Conservation (phyloP, 768 basidiomycete genomes). For the Lanmaoa pseudosensibilis region DNA sequence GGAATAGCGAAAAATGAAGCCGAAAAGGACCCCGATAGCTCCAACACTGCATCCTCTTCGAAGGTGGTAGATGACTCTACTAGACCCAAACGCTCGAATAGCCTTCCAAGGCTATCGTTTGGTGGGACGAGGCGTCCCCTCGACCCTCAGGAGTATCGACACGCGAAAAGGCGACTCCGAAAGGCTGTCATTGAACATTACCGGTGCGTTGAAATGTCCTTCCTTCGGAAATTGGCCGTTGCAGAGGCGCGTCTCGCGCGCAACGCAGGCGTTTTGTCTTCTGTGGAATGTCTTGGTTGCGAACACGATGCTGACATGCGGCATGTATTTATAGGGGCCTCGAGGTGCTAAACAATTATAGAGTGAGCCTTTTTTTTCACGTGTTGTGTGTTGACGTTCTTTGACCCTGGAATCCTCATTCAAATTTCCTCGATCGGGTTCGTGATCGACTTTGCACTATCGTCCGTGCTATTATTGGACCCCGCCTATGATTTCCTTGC, state of each 20-base stretch:
- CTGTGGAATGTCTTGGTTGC: neutral
- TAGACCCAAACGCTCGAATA: neutral
- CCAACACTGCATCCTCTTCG: neutral
- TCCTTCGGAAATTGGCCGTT: neutral
- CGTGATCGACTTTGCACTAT: neutral
- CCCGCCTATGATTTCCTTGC: neutral
- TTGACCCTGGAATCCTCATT: neutral
- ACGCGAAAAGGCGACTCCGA: conserved; percentile 80
- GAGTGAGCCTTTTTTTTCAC: conserved; percentile 43
- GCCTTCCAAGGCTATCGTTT: neutral
- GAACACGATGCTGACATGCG: conserved; percentile 7
- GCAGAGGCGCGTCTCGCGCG: neutral
- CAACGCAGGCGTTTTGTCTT: neutral
- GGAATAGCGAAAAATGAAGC: neutral
- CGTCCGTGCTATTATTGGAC: neutral
- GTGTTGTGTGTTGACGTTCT: neutral
- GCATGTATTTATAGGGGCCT: conserved; percentile 49
- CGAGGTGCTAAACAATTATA: conserved; percentile 87
- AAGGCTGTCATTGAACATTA: conserved; percentile 83
- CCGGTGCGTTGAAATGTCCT: conserved; percentile 40
- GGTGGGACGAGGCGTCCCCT: conserved; percentile 22
- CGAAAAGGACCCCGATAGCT: neutral
- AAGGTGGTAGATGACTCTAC: neutral
- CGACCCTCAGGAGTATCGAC: conserved; percentile 75
- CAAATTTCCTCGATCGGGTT: neutral